These are phyloP conservation scores for Xylaria sp. DNA, from an alignment of 2,329 filamentous ascomycete species.

Conservation along the genomic window DNA sequence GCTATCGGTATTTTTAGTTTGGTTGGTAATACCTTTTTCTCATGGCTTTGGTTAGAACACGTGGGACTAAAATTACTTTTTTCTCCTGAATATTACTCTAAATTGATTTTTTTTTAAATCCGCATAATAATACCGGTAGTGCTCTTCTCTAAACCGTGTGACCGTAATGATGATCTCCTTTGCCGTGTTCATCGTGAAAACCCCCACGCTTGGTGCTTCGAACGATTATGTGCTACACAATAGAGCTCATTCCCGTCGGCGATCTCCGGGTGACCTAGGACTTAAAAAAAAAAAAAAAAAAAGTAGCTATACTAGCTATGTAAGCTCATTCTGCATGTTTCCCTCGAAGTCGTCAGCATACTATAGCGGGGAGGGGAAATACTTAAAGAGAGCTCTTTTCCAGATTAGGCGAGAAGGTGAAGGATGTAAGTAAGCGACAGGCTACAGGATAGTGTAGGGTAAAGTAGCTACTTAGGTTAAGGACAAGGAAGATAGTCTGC, in stretches of 20 bases:
- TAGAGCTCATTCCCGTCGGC: slow-evolving; percentile 4
- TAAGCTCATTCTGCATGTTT: slow-evolving; percentile 4
- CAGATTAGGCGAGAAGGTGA: not conserved
- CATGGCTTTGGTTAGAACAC: slow-evolving; percentile 11
- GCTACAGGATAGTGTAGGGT: no score
- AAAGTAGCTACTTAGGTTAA: not conserved
- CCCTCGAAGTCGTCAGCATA: slow-evolving; percentile 11
- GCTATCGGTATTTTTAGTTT: slow-evolving; percentile 11
- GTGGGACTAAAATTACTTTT: slow-evolving; percentile 9
- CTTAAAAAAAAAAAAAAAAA: not conserved
- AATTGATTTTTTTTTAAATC: slow-evolving; percentile 5
- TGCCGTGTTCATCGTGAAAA: no score
- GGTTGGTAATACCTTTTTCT: slow-evolving; percentile 21
- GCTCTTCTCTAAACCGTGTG: not conserved
- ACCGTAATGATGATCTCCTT: not conserved
- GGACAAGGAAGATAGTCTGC: not conserved
- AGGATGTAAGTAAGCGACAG: not conserved
- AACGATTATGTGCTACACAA: not conserved
- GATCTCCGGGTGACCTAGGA: slow-evolving; percentile 8
- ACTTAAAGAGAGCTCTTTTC: not conserved
- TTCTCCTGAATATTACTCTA: slow-evolving; percentile 1
- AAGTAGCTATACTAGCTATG: no score
- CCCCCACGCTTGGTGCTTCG: not conserved
- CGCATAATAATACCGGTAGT: no score
- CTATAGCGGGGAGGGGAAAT: not conserved